phyloP scores from a whole-genome alignment of 2,329 filamentous ascomycete species.

The Aureobasidium sp. region DNA sequence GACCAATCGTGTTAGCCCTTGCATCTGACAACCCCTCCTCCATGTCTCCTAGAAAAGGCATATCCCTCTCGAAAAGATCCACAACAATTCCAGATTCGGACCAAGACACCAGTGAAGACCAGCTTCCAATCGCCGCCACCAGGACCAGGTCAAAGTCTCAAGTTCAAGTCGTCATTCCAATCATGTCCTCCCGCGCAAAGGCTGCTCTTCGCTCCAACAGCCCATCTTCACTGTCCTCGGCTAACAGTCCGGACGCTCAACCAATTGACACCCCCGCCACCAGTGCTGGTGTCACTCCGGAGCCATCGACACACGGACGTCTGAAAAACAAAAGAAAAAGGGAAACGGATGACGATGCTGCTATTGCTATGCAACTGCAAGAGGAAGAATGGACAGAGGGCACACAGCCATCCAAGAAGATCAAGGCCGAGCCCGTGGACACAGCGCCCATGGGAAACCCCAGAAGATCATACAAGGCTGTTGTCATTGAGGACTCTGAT shows the following conservation, averaged over 20 bases:
- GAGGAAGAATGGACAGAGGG: constrained; percentile 26
- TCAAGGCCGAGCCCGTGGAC: constrained; percentile 18
- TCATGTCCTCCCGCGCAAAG: constrained; percentile 7
- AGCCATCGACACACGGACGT: constrained; percentile 30
- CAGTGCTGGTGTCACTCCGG: constrained; percentile 48
- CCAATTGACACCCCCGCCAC: constrained; percentile 55
- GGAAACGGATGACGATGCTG: constrained; percentile 22
- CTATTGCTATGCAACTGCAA: constrained; percentile 26
- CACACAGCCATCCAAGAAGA: constrained; percentile 13
- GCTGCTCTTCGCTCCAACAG: constrained; percentile 5
- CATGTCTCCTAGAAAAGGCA: background rate
- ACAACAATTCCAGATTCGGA: constrained; percentile 3
- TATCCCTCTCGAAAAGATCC: background rate
- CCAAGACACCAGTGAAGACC: background rate
- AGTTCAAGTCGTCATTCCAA: constrained; percentile 11
- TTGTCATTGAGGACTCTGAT: constrained; percentile 23
- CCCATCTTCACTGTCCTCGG: constrained; percentile 19
- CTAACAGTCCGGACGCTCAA: constrained; percentile 34
- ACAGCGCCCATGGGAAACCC: background rate
- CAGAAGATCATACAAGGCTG: background rate
- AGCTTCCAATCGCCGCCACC: background rate
- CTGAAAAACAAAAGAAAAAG: constrained; percentile 25
- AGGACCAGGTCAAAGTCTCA: background rate
- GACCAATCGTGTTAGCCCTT: constrained; percentile 3
- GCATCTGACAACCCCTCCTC: background rate